Evolutionary conservation across 768 basidiomycete genomes (phyloP).

Genomic region (Psilocybe cyanescens): DNA sequence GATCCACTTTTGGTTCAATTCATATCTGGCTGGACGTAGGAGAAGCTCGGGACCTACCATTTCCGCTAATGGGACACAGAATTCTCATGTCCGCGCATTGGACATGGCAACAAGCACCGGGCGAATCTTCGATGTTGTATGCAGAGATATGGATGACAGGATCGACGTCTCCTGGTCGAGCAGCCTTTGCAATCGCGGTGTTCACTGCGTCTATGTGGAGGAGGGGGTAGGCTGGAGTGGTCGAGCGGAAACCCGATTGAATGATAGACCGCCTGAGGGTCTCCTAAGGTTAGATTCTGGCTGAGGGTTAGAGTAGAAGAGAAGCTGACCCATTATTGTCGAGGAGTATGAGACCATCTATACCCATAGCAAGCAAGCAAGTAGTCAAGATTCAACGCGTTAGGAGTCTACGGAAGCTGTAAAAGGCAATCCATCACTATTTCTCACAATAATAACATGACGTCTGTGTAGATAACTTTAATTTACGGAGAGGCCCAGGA

Average conservation of each 20-base stretch:
- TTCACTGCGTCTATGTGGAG: slow-evolving; percentile 88
- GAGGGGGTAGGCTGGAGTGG: slow-evolving; percentile 76
- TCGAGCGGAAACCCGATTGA: slow-evolving; percentile 86
- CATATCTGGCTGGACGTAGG: slow-evolving; percentile 8
- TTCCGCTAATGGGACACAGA: slow-evolving; percentile 81
- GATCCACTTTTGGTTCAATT: slow-evolving; percentile 66
- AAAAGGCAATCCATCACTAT: slow-evolving; percentile 1
- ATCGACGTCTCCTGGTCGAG: slow-evolving; percentile 61
- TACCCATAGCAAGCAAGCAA: slow-evolving; percentile 53
- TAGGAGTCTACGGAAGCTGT: neutral
- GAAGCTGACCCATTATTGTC: slow-evolving; percentile 70
- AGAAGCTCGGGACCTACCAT: slow-evolving; percentile 58
- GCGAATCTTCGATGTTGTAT: slow-evolving; percentile 45
- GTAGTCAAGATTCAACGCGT: neutral
- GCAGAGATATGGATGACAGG: slow-evolving; percentile 73
- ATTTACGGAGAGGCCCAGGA: slow-evolving; percentile 72
- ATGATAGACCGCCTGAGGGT: slow-evolving; percentile 72
- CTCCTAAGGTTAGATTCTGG: slow-evolving; percentile 20
- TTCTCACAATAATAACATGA: slow-evolving; percentile 1
- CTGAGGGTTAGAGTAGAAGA: neutral
- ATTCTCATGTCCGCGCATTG: slow-evolving; percentile 76
- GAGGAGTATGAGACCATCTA: slow-evolving; percentile 82
- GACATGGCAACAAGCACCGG: slow-evolving; percentile 86
- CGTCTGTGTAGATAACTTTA: neutral
- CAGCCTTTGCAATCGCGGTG: slow-evolving; percentile 63